Evolutionary conservation across 1,284 basidiomycete species (phyloP), one percentile per base, ranked within the genome.

Genomic region (Puccinia novopanici): DNA sequence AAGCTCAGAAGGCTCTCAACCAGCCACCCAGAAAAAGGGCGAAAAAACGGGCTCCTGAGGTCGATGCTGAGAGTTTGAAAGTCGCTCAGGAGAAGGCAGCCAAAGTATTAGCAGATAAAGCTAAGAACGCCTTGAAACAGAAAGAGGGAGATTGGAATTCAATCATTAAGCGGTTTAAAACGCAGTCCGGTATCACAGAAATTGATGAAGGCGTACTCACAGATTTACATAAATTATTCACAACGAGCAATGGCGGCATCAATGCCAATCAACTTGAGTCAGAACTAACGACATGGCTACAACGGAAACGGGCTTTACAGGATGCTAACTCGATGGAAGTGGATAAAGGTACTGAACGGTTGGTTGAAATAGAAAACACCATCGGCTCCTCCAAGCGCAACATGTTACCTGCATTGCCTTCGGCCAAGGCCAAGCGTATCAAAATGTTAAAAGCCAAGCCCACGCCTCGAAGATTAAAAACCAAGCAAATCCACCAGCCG

Each of bases 141-240:
- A 80, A 74, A 67, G 78, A 74, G 27, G 59, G 57, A 24, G 78
- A 80, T 67, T 80, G 59, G 57, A 74, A 74, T 67, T 73, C 78
- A 17, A 74, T 80, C 27, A 74, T 80, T 22, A 73, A 73, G 59
- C 42, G 78, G 22, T 80, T 80, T 27, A 74, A 80, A 74, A 40
- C 48, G 24, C 70, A 55, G 52, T 40, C 70, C 45, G 71, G 37
- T 22, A 50, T 80, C 24, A 50, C 55, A 19, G 45, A 80, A 45
- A 80, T 80, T 67, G 78, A 80, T 59, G 48, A 80, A 74, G 71
- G 45, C 4, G 61, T 80, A 22, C 40, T 73, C 15, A 45, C 19
- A 67, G 59, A 73, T 68, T 45, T 80, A 45, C 78, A 80, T 67
- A 80, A 50, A 48, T 57, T 80, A 27, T 80, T 80, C 50, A 80